phyloP scores from a whole-genome alignment of 805 yeast genomes.

The Wickerhamiella lipophila region DNA sequence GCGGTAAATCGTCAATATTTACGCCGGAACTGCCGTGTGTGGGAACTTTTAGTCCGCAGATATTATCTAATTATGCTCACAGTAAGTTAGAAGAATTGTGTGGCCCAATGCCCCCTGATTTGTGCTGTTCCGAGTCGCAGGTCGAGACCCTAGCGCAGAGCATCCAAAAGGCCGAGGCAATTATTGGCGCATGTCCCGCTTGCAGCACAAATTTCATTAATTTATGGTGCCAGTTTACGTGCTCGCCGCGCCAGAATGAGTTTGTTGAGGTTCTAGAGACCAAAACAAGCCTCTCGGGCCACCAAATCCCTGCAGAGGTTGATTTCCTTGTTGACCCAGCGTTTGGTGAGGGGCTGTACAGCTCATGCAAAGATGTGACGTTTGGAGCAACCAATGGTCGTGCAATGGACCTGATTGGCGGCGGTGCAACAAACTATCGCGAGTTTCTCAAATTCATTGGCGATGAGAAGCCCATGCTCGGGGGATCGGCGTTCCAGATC shows the following conservation, averaged over 20 bases:
- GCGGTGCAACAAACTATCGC: conserved; percentile 72
- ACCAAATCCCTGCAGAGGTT: conserved; percentile 56
- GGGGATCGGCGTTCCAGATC: conserved; percentile 94
- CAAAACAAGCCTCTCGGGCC: conserved; percentile 36
- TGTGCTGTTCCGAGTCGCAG: conserved; percentile 67
- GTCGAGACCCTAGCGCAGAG: conserved; percentile 39
- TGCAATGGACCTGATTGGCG: conserved; percentile 95
- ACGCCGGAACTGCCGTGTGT: conserved; percentile 77
- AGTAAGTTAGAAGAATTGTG: conserved; percentile 46
- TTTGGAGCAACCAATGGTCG: conserved; percentile 90
- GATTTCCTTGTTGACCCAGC: conserved; percentile 45
- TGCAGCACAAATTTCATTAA: conserved; percentile 75
- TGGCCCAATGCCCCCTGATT: conserved; percentile 46
- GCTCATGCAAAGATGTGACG: conserved; percentile 80
- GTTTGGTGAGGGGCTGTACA: conserved; percentile 55
- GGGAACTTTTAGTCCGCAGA: conserved; percentile 37
- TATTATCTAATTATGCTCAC: conserved; percentile 35
- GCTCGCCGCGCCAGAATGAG: conserved; percentile 69
- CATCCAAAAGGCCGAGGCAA: conserved; percentile 60
- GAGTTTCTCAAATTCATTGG: conserved; percentile 80
- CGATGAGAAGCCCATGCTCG: conserved; percentile 83
- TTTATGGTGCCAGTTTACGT: conserved; percentile 73
- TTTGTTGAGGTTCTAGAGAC: conserved; percentile 58
- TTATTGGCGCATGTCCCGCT: conserved; percentile 88
- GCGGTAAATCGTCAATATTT: conserved; percentile 72